Conservation (phyloP, 305 asterid species). For the Ajuga reptans region DNA sequence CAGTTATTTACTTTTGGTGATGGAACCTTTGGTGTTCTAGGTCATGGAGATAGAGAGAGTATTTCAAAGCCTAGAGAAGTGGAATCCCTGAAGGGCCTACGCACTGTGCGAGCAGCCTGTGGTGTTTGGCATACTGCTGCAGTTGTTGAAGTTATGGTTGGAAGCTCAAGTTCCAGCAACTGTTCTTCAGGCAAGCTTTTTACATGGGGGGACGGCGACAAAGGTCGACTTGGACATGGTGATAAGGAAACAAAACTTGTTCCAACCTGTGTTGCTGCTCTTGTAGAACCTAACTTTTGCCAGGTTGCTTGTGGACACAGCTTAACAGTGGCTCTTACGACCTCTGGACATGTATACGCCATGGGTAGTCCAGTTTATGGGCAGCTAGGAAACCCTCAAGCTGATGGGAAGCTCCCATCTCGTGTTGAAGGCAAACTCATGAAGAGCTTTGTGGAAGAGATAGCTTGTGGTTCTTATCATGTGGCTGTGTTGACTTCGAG, state of each 20-base stretch:
- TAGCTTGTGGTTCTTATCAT: slow-evolving; percentile 89
- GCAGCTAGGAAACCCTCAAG: slow-evolving; percentile 79
- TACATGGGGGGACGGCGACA: slow-evolving; percentile 94
- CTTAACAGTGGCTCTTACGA: slow-evolving; percentile 78
- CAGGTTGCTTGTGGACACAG: slow-evolving; percentile 93
- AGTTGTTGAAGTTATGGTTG: slow-evolving; percentile 90
- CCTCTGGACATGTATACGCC: slow-evolving; percentile 78
- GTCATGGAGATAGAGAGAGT: slow-evolving; percentile 74
- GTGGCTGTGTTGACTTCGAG: slow-evolving; percentile 88
- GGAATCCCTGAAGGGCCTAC: slow-evolving; percentile 82
- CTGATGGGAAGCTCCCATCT: slow-evolving; percentile 79
- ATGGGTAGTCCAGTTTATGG: slow-evolving; percentile 93
- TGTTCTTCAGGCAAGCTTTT: slow-evolving; percentile 82
- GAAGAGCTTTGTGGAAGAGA: slow-evolving; percentile 74
- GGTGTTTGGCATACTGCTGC: slow-evolving; percentile 99
- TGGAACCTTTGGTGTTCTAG: slow-evolving; percentile 91
- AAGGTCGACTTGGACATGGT: slow-evolving; percentile 85
- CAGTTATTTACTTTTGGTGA: slow-evolving; percentile 87
- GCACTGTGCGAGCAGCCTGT: slow-evolving; percentile 83
- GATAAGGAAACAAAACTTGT: slow-evolving; percentile 80
- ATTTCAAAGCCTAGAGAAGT: slow-evolving; percentile 76
- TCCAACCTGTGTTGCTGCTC: slow-evolving; percentile 91
- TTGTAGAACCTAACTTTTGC: slow-evolving; percentile 84
- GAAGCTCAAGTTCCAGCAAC: slow-evolving; percentile 79
- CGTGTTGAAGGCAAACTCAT: slow-evolving; percentile 69